Base-by-base conservation (phyloP, 2,329 filamentous ascomycete species). In the Colletotrichum spinosum region DNA sequence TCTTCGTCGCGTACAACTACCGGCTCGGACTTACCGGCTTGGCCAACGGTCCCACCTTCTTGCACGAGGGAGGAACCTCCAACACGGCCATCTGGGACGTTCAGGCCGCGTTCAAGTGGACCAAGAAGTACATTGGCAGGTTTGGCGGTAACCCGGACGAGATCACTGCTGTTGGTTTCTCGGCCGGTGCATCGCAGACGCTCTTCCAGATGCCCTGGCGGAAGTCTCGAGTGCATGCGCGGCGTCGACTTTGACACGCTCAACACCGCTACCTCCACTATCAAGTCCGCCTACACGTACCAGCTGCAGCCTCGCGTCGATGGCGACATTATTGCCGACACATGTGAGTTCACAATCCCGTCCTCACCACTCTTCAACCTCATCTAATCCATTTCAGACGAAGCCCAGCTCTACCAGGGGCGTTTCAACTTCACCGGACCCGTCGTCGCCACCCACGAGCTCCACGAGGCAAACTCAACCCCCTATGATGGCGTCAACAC, bases 91-190 rank as follows among this genome's bases (percentile, higher is more conserved):
- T 60, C 17, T 60, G 57, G 57, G 57, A 60, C 13, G 57, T 54
- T 11, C 35, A 52, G 81, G 0, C 72, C 12, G 82, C 79, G 0
- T 74, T 87, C 5, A 70, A 81, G 69, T 87, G 85, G 83, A 81
- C 86, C 5, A 79, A 84, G 59, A 75, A 76, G 10, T 73, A 86
- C 66, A 84, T 87, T 50, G 65, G 74, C 34, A 69, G 75, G 9
- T 86, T 87, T 63, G 84, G 85, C 5, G 84, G 84, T 12, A 79
- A 87, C 60, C 77, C 78, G 0, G 68, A 69, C 4, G 78, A 82
- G 10, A 81, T 88, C 2, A 85, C 83, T 0, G 80, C 86, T 34
- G 79, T 79, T 70, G 85, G 85, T 0, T 80, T 86, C 69, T 83
- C 79, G 7, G 83, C 85, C 1, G 85, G 85, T 10, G 75, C n/a